Conservation (phyloP, 2,329 filamentous ascomycete genomes). For the Arthrinium phaeospermum region DNA sequence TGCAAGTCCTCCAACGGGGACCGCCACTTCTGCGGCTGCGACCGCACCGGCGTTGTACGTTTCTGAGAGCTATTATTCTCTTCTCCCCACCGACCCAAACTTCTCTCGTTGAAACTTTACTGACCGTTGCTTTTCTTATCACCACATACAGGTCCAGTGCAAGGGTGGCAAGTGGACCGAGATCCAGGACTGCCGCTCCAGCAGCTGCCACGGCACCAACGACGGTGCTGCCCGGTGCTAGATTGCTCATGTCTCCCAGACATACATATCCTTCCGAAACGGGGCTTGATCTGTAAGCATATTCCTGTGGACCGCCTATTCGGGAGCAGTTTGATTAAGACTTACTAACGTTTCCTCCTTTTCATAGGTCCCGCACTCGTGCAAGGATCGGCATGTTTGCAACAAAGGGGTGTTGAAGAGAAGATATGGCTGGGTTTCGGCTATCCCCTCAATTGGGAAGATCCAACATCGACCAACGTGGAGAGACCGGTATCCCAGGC, state of each 20-base stretch:
- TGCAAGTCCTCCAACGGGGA: conserved; percentile 28
- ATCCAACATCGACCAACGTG: conserved; percentile 11
- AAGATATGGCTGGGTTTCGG: not conserved
- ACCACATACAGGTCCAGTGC: conserved; percentile 25
- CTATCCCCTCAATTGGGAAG: not conserved
- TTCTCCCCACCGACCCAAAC: too few relatives aligned
- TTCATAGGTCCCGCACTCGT: too few relatives aligned
- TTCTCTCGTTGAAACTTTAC: not conserved
- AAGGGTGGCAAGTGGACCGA: conserved; percentile 25
- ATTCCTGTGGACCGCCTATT: not conserved
- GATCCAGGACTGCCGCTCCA: conserved; percentile 24
- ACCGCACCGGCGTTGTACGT: conserved; percentile 28
- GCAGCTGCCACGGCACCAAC: conserved; percentile 25
- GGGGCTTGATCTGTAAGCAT: not conserved
- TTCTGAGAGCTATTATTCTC: too few relatives aligned
- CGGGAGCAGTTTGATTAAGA: too few relatives aligned
- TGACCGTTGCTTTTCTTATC: not conserved
- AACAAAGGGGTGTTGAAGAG: not conserved
- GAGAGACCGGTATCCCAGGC: not conserved
- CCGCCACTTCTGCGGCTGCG: conserved; percentile 28
- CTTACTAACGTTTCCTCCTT: not conserved
- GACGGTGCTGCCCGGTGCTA: conserved; percentile 23
- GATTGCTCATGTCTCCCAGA: not conserved
- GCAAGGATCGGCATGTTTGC: not conserved
- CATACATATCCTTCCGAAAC: too few relatives aligned